Percentiles rank a stretch among this genome's conserved stretches.
phyloP scores from a whole-genome alignment of 176 grass and related monocot genomes.

The Paspalum vaginatum region DNA sequence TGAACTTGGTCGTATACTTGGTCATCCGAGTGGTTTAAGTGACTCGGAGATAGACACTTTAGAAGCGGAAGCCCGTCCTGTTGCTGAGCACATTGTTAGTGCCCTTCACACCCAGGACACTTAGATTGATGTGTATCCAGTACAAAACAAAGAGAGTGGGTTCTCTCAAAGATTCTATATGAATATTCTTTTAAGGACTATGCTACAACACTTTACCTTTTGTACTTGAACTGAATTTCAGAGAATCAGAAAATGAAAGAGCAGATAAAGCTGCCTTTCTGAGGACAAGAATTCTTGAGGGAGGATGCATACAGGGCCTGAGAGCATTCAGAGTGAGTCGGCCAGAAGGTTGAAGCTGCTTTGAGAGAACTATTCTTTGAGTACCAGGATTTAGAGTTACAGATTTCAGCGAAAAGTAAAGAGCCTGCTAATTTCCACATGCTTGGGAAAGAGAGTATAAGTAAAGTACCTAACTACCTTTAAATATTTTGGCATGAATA shows the following conservation, averaged over 20 bases:
- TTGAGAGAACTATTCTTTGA: not conserved
- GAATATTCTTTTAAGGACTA: not conserved
- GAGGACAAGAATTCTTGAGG: not conserved
- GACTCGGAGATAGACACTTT: too few species aligned
- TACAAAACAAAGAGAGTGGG: not conserved
- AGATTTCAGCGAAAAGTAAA: not conserved
- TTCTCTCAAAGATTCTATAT: not conserved
- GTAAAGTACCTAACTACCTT: not conserved
- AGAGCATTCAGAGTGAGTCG: not conserved
- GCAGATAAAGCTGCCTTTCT: not conserved
- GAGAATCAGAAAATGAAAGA: not conserved
- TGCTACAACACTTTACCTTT: not conserved
- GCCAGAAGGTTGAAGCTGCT: not conserved
- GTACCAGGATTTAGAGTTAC: not conserved
- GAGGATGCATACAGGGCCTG: not conserved
- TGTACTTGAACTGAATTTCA: not conserved
- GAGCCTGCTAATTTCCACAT: not conserved
- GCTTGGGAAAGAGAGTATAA: too few species aligned
- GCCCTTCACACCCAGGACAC: too few species aligned
- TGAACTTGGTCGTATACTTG: too few species aligned
- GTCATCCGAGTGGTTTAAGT: too few species aligned
- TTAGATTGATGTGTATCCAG: too few species aligned
- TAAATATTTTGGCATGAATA: not conserved
- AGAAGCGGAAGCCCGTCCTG: too few species aligned
- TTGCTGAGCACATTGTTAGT: too few species aligned